A percentile compares a stretch with the other conserved stretches of the same genome.
Evolutionary conservation across 495 filamentous ascomycete species (phyloP).

Genomic region (Talaromyces trachyspermus): DNA sequence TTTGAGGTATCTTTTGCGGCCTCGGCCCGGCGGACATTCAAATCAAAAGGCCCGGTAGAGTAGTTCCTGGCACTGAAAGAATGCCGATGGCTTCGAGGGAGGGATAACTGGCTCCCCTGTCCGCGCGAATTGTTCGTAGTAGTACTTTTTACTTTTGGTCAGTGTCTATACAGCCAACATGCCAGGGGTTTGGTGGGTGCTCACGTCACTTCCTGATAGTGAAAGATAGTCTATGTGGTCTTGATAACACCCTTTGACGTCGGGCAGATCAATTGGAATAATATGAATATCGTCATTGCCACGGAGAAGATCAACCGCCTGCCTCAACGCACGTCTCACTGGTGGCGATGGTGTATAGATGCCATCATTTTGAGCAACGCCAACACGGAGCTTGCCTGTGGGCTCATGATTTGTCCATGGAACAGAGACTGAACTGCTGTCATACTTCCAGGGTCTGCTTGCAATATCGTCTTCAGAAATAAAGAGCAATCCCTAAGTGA

Average conservation of each 20-base stretch:
- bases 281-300: background rate
- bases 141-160: constrained; percentile 1
- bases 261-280: background rate
- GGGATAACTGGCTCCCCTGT: background rate
- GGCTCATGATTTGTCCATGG: constrained; percentile 8
- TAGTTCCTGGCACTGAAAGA: background rate
- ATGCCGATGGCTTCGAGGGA: background rate
- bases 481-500: constrained; percentile 46
- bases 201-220: constrained; percentile 1
- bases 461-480: constrained; percentile 47
- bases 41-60: background rate
- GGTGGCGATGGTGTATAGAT: constrained; percentile 1
- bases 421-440: constrained; percentile 18
- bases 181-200: background rate
- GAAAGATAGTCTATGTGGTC: background rate
- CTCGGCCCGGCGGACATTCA: constrained; percentile 2
- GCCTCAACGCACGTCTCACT: background rate
- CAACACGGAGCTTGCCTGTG: background rate
- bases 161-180: background rate
- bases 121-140: background rate
- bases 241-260: background rate
- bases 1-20: background rate
- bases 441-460: constrained; percentile 45
- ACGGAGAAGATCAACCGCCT: background rate
- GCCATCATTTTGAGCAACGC: constrained; percentile 1